Evolutionary conservation across 2,329 filamentous ascomycete species (phyloP).

Genomic region (Clarireedia sp.): DNA sequence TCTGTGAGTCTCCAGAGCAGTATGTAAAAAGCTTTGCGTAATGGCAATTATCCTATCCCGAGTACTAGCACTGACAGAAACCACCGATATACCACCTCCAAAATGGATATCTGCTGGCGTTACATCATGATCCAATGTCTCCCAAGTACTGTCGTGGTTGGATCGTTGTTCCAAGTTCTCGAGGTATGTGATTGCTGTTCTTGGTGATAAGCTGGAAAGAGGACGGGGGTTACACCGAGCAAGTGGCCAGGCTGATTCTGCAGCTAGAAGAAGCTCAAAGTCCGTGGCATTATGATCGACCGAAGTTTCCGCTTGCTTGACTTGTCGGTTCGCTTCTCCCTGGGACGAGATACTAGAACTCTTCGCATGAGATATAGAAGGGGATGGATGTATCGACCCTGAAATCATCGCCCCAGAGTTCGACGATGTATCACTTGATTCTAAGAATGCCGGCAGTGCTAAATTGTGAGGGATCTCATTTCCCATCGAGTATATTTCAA

Average conservation of each 20-base stretch:
- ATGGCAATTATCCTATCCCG: slow-evolving; percentile 65
- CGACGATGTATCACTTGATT: slow-evolving; percentile 2
- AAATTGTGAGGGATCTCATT: neutral
- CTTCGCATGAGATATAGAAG: slow-evolving; percentile 10
- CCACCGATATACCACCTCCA: slow-evolving; percentile 30
- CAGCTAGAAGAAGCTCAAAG: slow-evolving; percentile 39
- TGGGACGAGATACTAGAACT: slow-evolving; percentile 10
- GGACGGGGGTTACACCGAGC: slow-evolving; percentile 42
- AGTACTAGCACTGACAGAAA: slow-evolving; percentile 41
- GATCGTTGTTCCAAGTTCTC: slow-evolving; percentile 44
- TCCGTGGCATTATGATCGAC: slow-evolving; percentile 33
- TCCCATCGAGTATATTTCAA: slow-evolving; percentile 30
- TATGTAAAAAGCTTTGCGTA: slow-evolving; percentile 62
- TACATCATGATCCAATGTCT: slow-evolving; percentile 33
- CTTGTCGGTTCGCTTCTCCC: neutral
- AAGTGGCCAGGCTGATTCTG: slow-evolving; percentile 44
- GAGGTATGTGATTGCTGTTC: slow-evolving; percentile 44
- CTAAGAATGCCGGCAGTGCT: neutral
- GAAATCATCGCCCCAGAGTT: slow-evolving; percentile 1
- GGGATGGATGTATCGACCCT: slow-evolving; percentile 7
- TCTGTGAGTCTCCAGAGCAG: slow-evolving; percentile 60
- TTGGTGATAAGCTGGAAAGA: slow-evolving; percentile 38
- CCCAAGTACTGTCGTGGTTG: slow-evolving; percentile 41
- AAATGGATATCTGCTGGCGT: slow-evolving; percentile 15
- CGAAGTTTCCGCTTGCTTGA: neutral